A percentile compares a stretch with the other conserved stretches of the same genome.
phyloP scores from a whole-genome alignment of 1,139 yeast genomes.

The Meyerozyma smithsonii region DNA sequence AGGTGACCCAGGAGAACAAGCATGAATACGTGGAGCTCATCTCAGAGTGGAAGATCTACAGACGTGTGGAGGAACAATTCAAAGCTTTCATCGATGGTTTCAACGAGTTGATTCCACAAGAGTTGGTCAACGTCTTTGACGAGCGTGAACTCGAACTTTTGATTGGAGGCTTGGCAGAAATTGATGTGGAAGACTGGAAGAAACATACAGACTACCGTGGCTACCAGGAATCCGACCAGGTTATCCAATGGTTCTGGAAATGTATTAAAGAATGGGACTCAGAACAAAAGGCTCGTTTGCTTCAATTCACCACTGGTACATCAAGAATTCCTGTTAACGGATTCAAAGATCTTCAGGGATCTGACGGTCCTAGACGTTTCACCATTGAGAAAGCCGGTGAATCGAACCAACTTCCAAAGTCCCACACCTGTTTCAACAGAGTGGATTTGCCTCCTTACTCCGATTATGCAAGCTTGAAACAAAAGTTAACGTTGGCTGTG shows the following conservation, averaged over 20 bases:
- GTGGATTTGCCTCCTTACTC: constrained; percentile 85
- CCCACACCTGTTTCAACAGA: constrained; percentile 93
- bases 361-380: constrained; percentile 97
- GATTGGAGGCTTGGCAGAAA: constrained; percentile 97
- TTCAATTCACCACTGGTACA: constrained; percentile 98
- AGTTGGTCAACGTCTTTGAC: constrained; percentile 90
- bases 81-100: constrained; percentile 95
- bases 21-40: constrained; percentile 92
- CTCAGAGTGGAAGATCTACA: constrained; percentile 93
- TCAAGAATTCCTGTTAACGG: constrained; percentile 99
- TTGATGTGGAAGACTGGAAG: constrained; percentile 98
- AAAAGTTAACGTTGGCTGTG: constrained; percentile 80
- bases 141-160: constrained; percentile 94
- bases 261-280: constrained; percentile 92
- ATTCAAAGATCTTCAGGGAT: constrained; percentile 95
- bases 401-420: constrained; percentile 85
- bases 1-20: constrained; percentile 91
- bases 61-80: constrained; percentile 92
- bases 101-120: constrained; percentile 96
- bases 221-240: constrained; percentile 93
- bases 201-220: constrained; percentile 98
- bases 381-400: constrained; percentile 98
- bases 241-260: constrained; percentile 97
- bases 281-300: constrained; percentile 90
- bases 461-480: constrained; percentile 70